phyloP scores from a whole-genome alignment of 2,329 filamentous ascomycete species.

The Fusarium drepaniforme region DNA sequence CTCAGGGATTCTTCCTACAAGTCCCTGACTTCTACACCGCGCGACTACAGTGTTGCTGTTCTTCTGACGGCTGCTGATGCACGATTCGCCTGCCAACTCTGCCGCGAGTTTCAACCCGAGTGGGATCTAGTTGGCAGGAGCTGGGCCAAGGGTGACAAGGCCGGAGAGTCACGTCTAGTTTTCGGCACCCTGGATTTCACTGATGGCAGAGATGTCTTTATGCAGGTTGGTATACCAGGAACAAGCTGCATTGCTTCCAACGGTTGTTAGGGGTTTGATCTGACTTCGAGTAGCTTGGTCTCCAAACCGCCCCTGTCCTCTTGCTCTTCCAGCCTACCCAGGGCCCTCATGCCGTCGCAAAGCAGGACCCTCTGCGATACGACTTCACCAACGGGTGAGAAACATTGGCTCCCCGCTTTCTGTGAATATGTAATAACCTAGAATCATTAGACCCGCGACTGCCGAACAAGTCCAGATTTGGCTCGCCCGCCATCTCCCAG shows the following conservation, averaged over 20 bases:
- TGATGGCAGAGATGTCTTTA: constrained; percentile 86
- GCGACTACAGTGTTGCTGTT: constrained; percentile 86
- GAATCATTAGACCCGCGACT: constrained; percentile 68
- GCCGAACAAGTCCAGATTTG: constrained; percentile 85
- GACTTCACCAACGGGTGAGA: constrained; percentile 86
- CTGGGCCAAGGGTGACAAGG: constrained; percentile 88
- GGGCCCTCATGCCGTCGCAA: constrained; percentile 81
- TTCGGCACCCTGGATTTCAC: constrained; percentile 90
- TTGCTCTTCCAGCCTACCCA: constrained; percentile 87
- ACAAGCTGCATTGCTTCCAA: background rate
- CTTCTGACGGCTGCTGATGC: constrained; percentile 88
- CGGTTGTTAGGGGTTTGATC: background rate
- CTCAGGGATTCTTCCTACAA: constrained; percentile 82
- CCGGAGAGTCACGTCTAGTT: constrained; percentile 77
- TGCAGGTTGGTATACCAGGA: constrained; percentile 70
- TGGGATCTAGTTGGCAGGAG: constrained; percentile 89
- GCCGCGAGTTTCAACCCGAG: constrained; percentile 92
- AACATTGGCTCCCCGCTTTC: background rate
- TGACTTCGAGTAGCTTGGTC: constrained; percentile 73
- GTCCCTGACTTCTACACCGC: constrained; percentile 79
- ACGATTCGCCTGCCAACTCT: constrained; percentile 87
- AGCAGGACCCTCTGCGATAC: constrained; percentile 79
- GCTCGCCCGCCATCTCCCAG: constrained; percentile 83
- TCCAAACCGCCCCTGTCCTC: constrained; percentile 94
- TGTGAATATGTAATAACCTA: background rate